phyloP scores from a whole-genome alignment of 805 yeast genomes.

The Ogataea dorogensis region DNA sequence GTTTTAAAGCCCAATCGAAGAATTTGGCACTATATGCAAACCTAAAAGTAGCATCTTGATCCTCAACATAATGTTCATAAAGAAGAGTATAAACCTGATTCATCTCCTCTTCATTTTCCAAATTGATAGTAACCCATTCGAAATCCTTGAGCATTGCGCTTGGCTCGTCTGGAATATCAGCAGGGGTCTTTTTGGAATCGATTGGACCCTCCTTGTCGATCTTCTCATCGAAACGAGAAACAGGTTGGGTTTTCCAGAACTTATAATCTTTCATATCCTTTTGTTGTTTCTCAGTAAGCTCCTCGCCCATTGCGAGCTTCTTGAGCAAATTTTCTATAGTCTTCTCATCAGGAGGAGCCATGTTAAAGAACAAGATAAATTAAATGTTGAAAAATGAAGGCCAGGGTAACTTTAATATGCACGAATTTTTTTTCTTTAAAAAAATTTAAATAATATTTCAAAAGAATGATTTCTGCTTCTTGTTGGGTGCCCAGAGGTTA shows the following conservation, averaged over 20 bases:
- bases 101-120: slow-evolving; percentile 52
- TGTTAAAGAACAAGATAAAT: background rate
- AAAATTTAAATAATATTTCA: slow-evolving; percentile 5
- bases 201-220: slow-evolving; percentile 78
- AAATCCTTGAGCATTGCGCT: slow-evolving; percentile 72
- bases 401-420: slow-evolving; percentile 12
- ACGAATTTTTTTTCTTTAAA: slow-evolving; percentile 8
- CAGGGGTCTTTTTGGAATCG: slow-evolving; percentile 63
- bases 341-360: slow-evolving; percentile 28
- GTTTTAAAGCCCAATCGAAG: slow-evolving; percentile 87
- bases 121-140: slow-evolving; percentile 84
- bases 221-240: slow-evolving; percentile 68
- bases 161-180: slow-evolving; percentile 69
- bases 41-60: slow-evolving; percentile 85
- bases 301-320: slow-evolving; percentile 51
- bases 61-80: slow-evolving; percentile 92
- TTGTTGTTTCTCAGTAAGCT: slow-evolving; percentile 54
- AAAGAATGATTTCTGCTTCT: slow-evolving; percentile 82
- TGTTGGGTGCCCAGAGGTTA: slow-evolving; percentile 96
- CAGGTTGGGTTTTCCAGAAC: slow-evolving; percentile 99
- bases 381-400: slow-evolving; percentile 3
- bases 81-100: slow-evolving; percentile 77
- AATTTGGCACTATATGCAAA: slow-evolving; percentile 84
- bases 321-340: slow-evolving; percentile 60
- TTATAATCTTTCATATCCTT: slow-evolving; percentile 85